Conservation (phyloP, 2,329 filamentous ascomycete genomes). For the Fusarium succisae region DNA sequence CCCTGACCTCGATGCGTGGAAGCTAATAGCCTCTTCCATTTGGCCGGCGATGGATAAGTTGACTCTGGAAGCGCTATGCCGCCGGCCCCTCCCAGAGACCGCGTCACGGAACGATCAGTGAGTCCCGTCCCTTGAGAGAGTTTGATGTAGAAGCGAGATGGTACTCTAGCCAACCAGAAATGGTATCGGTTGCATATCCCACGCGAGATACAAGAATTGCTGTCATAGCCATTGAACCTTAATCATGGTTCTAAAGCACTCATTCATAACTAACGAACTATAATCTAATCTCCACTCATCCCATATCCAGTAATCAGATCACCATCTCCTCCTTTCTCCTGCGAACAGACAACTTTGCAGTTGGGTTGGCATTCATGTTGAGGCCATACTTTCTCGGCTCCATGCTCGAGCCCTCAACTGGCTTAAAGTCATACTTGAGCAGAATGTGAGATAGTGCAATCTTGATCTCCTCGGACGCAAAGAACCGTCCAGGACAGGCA, state of each 20-base stretch:
- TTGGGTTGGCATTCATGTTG: neutral
- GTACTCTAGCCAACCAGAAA: too few relatives aligned
- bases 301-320: neutral
- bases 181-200: fast-evolving
- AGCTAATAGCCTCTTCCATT: fast-evolving
- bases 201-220: fast-evolving
- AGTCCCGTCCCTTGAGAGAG: fast-evolving
- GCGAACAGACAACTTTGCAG: neutral
- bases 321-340: neutral
- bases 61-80: neutral
- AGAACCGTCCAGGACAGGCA: neutral
- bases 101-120: neutral
- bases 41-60: fast-evolving
- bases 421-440: neutral
- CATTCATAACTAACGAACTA: too few relatives aligned
- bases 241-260: neutral
- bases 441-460: neutral
- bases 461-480: neutral
- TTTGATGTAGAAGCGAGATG: fast-evolving
- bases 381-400: neutral
- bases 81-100: neutral
- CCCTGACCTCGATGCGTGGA: neutral
- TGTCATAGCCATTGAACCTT: neutral
- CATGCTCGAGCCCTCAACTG: neutral
- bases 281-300: neutral